Conservation (phyloP, 306 rosid species). For the Fragaria nilgerrensis region DNA sequence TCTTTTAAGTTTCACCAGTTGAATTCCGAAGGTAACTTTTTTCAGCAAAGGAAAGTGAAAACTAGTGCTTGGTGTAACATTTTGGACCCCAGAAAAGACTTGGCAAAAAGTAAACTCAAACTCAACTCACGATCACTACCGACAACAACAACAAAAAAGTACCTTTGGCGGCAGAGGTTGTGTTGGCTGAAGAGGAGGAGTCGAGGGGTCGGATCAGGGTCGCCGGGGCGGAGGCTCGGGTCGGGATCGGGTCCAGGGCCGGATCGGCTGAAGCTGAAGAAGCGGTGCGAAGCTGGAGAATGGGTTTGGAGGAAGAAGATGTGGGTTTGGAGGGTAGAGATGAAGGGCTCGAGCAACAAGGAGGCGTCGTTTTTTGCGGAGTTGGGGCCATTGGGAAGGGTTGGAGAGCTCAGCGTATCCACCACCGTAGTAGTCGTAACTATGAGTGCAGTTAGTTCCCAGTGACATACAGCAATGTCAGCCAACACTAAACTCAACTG, state of each 20-base stretch:
- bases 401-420: slow-evolving; percentile 65
- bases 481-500: neutral
- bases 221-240: slow-evolving; percentile 33
- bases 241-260: slow-evolving; percentile 39
- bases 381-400: slow-evolving; percentile 86
- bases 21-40: too few species aligned
- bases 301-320: slow-evolving; percentile 9
- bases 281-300: slow-evolving; percentile 14
- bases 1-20: slow-evolving; percentile 1
- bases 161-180: slow-evolving; percentile 59
- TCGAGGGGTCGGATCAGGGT: slow-evolving; percentile 49
- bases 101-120: slow-evolving; percentile 20
- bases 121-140: neutral
- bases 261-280: slow-evolving; percentile 27
- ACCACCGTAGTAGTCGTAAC: slow-evolving; percentile 34
- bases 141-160: neutral
- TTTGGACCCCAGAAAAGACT: slow-evolving; percentile 23
- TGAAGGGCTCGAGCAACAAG: slow-evolving; percentile 20
- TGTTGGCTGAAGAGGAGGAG: slow-evolving; percentile 36
- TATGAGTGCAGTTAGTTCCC: slow-evolving; percentile 52
- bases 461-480: slow-evolving; percentile 69
- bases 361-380: slow-evolving; percentile 82
- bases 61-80: neutral
- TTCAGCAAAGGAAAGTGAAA: neutral
- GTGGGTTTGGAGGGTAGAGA: neutral